Evolutionary conservation across 2,329 filamentous ascomycete genomes (phyloP), one percentile per base, ranked within the genome.

Genomic region (Penicillium sp.): DNA sequence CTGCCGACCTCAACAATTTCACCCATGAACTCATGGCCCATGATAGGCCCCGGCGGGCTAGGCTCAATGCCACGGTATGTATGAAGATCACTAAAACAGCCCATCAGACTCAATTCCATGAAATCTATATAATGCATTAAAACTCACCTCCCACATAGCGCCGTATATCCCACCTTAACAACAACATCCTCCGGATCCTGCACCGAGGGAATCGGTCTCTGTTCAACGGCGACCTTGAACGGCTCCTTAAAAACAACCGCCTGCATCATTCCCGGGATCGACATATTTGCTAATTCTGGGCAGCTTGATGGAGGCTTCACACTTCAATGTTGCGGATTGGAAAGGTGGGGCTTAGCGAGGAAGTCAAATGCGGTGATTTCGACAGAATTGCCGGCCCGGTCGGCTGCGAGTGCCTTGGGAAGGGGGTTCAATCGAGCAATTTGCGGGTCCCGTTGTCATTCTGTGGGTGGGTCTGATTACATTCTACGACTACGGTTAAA

Each of bases 181-280:
- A 96, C 85, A 51, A 92, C 82, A 68, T 96, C 92, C 50, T 79
- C 81, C 5, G 83, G 79, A 53, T 89, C 79, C 62, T 86, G 78
- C 57, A 96, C 80, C 60, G 83, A 81, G 1, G 92, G 92, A 11
- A 92, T 80, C 0, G 90, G 90, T 18, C 89, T 81, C 53, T 94
- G 84, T 73, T 95, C 87, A 49, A 96, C 74, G 0, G 81, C 86
- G 48, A 95, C 80, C 65, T 89, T 84, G 64, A 82, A 79, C 4
- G 88, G 87, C 2, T 87, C 90, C 56, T 92, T 86, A 75, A 96
- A 95, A 48, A 96, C 82, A 27, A 96, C 89, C 27, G 90, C 90
- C 71, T 89, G 88, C 92, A 96, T 96, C 0, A 82, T 89, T 51
- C 54, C 58, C 16, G 54, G 33, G 18, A 30, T 44, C 1, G 57